Evolutionary conservation across 1,139 yeast genomes (phyloP), one percentile per base, ranked within the genome.

Genomic region (Petasospora rhodanensis): DNA sequence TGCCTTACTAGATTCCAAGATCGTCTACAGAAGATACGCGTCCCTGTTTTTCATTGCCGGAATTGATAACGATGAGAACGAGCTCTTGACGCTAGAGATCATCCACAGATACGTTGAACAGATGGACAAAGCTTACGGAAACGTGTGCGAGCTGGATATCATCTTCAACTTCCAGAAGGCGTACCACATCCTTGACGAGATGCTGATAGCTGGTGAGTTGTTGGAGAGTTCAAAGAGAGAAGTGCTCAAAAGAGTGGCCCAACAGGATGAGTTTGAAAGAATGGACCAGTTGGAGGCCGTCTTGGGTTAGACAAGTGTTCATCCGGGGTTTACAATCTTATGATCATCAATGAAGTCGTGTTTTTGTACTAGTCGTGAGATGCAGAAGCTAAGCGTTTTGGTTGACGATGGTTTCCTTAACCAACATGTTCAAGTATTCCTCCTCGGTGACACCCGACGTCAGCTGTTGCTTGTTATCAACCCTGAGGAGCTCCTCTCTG

Each of bases 81-180:
- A 91, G 56, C 68, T 93, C 46, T 62, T 86, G 36, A 78, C 94
- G 2, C 66, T 93, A 40, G 98, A 93, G 52, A 68, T 83, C 19
- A 80, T 93, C 34, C 98, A 93, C 55, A 68, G 97, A 40, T 93
- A 80, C 56, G 99, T 93, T 31, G 98, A 93, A 58, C 87, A 85
- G 49, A 86, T 91, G 95, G 99, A 91, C 64, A 81, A 83, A 52
- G 77, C 87, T 49, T 91, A 85, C 54, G 97, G 96, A n/a, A 91
- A 87, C 54, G 98, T 91, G 14, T 84, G 96, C 61, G 96, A 87
- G 55, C 62, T 85, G 51, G 94, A 89, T 59, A 87, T 91, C 42
- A 91, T 91, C 33, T 91, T 91, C 71, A 94, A 94, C 49, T 91
- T 91, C 61, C 84, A 82, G 51, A 83, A 85, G 56, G 97, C 97